These are phyloP conservation scores for Eucalyptus cloeziana DNA, from an alignment of 345 rosid genomes.

Conservation along the genomic window DNA sequence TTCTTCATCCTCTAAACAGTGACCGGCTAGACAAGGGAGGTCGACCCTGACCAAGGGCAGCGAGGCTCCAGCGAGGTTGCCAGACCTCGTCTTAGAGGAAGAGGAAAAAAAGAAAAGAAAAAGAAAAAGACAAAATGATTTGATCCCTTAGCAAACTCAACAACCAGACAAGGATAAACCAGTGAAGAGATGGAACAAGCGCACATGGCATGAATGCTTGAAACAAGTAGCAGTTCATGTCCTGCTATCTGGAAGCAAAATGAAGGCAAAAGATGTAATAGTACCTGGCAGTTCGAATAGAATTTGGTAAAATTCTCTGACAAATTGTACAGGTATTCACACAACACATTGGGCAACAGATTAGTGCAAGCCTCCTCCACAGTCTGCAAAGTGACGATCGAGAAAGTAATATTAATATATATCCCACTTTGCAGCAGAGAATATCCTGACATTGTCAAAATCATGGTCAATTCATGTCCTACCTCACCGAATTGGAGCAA, in stretches of 20 bases:
- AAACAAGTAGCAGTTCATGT: neutral
- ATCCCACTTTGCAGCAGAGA: neutral
- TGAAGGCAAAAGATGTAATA: neutral
- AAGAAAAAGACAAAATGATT: too few relatives aligned
- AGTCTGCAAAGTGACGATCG: constrained; percentile 23
- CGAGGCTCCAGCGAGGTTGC: too few relatives aligned
- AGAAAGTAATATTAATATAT: neutral
- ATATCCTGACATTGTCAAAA: neutral
- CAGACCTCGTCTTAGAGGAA: too few relatives aligned
- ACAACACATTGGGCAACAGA: constrained; percentile 60
- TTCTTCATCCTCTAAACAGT: too few relatives aligned
- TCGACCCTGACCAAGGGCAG: too few relatives aligned
- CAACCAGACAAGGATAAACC: neutral
- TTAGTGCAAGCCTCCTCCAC: constrained; percentile 79
- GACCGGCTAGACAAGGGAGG: too few relatives aligned
- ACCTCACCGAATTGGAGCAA: constrained; percentile 86
- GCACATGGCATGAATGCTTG: neutral
- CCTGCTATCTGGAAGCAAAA: neutral
- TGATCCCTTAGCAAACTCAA: neutral
- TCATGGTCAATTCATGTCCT: neutral
- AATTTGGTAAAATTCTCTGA: constrained; percentile 69
- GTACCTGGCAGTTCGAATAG: constrained; percentile 73
- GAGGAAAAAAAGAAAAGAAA: too few relatives aligned
- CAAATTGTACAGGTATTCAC: constrained; percentile 69
- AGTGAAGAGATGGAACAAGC: neutral